Evolutionary conservation across 1,139 yeast species (phyloP), one percentile per base, ranked within the genome.

Genomic region (Taphrina communis): DNA sequence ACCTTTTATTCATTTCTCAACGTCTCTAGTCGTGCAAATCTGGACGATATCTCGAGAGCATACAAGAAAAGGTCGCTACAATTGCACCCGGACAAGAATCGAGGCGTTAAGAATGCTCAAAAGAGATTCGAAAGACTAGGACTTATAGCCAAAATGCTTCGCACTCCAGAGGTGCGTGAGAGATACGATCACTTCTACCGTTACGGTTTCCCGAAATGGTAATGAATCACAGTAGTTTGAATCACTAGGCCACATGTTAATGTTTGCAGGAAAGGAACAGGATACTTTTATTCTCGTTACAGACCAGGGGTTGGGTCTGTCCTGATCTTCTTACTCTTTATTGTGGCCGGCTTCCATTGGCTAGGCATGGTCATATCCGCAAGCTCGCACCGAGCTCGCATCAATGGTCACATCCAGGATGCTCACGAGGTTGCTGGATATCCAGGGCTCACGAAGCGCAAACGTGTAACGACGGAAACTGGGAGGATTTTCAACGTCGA

Each of bases 141-240:
- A 35, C 78, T 86, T 41, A 91, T 90, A 21, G 88, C 91, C 60
- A 85, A 88, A 75, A 87, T 92, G 69, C 82, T 93, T 70, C 81
- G 92, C 71, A 84, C 85, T 63, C 82, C 85, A 9, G 83, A 84
- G 70, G 72, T 74, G 17, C 85, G 88, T 71, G 88, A 87, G 72
- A 82, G 94, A 19, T 94, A 94, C 77, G 98, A 94, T 77, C 93
- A 87, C 78, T 94, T 90, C 78, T 81, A 89, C 70, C 82, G 84
- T 51, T 85, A 87, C 73, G 99, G 99, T 2, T 94, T 94, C 78
- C 99, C 99, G 5, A 83, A 83, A 70, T 90, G 90, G 85, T 63
- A 44, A 44, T 50, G 31, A 25, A 25, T 1, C 31, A 25, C 31
- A 25, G 4, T 25, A 4, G 4, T 2, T 25, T 25, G 31, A 4